Evolutionary conservation across 2,329 filamentous ascomycete genomes (phyloP).

Genomic region (Epichloe scottii): DNA sequence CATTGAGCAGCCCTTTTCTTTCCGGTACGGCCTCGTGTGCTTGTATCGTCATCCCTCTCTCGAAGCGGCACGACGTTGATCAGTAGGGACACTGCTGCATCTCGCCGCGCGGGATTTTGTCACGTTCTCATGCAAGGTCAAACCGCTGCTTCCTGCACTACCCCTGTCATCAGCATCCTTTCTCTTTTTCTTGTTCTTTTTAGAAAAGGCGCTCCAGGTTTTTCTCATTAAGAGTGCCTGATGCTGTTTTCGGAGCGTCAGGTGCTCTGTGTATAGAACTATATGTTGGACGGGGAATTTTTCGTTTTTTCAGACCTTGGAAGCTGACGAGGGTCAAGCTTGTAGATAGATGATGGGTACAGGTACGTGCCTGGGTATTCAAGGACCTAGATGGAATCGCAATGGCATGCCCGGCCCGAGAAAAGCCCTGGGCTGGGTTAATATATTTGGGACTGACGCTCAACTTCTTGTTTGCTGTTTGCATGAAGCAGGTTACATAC

Average conservation of each 20-base stretch:
- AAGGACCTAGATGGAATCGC: background rate
- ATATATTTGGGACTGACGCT: background rate
- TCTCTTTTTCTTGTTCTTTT: background rate
- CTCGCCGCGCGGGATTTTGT: background rate
- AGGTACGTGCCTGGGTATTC: no score
- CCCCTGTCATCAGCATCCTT: background rate
- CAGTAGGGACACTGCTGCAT: no score
- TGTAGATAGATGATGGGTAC: background rate
- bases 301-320: background rate
- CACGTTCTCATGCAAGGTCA: background rate
- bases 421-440: background rate
- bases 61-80: no score
- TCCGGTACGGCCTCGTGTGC: no score
- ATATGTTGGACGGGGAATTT: no score
- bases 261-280: background rate
- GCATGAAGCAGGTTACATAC: no score
- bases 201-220: background rate
- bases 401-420: background rate
- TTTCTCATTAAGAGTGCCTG: background rate
- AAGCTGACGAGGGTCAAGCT: background rate
- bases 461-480: background rate
- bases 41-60: no score
- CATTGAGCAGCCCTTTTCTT: background rate
- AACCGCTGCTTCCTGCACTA: background rate
- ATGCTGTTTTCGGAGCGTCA: background rate